Evolutionary conservation across 306 rosid genomes (phyloP), one percentile per base, ranked within the genome.

Genomic region (Delonix regia): DNA sequence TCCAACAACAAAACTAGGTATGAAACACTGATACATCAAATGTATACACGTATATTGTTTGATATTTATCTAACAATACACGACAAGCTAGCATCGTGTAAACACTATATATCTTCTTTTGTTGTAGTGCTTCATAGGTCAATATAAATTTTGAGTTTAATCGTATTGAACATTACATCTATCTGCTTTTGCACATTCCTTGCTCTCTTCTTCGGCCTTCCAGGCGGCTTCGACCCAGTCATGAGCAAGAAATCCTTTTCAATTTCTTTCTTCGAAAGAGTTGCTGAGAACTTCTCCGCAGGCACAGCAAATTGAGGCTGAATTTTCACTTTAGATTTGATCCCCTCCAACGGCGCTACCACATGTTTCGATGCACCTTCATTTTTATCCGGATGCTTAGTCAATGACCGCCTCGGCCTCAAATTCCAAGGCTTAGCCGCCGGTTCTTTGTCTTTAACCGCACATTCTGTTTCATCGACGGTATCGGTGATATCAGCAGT

Each of bases 371-470:
- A n/a, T n/a, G n/a, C n/a, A n/a, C n/a, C n/a, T n/a, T 56, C 85
- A 28, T 13, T 69, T 4, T 36, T 39, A 49, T 66, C 64, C 25
- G 57, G 44, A 18, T 45, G 24, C 55, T 82, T 79, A 0, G 48
- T 13, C 51, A 63, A 62, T 48, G 71, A 69, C 49, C 70, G 78
- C 15, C 87, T 77, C 13, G 89, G 85, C 81, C 89, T 55, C 12
- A 86, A 49, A 69, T 86, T 86, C 83, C 87, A 86, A 1, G 69
- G 73, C 82, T 80, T 80, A 3, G 61, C 60, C 10, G 36, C 18
- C 4, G 64, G 36, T 25, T 57, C 64, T 12, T 57, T n/a, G 25
- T 57, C 36, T 30, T 63, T 69, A 9, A 8, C 36, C 18, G 39
- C 12, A 13, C 49, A 13, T 28, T 51, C 63, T 41, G 5, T 13